These are phyloP conservation scores for Acanthochlamys bracteata DNA, from an alignment of 106 monocot genomes.

Conservation along the genomic window DNA sequence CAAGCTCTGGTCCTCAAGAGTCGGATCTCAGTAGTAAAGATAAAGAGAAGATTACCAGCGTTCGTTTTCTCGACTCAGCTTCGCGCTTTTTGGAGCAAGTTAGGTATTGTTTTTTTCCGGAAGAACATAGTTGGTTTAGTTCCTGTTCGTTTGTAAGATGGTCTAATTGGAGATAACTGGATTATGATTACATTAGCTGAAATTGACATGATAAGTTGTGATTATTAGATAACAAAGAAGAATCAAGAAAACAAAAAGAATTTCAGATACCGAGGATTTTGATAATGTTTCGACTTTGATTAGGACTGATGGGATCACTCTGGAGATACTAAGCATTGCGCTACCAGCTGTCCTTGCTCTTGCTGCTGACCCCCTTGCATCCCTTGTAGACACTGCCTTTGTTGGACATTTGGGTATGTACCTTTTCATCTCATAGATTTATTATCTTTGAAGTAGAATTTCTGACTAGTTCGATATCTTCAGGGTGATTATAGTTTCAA, in stretches of 20 bases:
- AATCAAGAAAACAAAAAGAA: too few species aligned
- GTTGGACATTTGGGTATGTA: slow-evolving; percentile 78
- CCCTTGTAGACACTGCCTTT: slow-evolving; percentile 85
- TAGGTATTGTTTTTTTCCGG: slow-evolving; percentile 4
- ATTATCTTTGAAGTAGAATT: too few species aligned
- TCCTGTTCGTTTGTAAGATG: neutral
- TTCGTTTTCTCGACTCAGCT: neutral
- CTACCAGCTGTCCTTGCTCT: slow-evolving; percentile 75
- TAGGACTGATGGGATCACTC: slow-evolving; percentile 37
- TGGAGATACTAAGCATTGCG: slow-evolving; percentile 71
- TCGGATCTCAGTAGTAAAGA: neutral
- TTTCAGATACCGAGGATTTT: neutral
- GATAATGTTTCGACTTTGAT: neutral
- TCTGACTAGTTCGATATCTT: too few species aligned
- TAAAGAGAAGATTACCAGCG: neutral
- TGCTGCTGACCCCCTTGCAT: slow-evolving; percentile 81
- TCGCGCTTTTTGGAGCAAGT: slow-evolving; percentile 12
- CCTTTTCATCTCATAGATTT: neutral
- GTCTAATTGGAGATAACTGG: too few species aligned
- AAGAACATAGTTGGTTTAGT: too few species aligned
- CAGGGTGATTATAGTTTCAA: neutral
- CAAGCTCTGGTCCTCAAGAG: slow-evolving; percentile 1
- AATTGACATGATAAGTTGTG: neutral
- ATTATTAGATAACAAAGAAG: too few species aligned
- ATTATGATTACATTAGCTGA: neutral